phyloP scores from a whole-genome alignment of 768 basidiomycete species.

The Gloeostereum incarnatum region DNA sequence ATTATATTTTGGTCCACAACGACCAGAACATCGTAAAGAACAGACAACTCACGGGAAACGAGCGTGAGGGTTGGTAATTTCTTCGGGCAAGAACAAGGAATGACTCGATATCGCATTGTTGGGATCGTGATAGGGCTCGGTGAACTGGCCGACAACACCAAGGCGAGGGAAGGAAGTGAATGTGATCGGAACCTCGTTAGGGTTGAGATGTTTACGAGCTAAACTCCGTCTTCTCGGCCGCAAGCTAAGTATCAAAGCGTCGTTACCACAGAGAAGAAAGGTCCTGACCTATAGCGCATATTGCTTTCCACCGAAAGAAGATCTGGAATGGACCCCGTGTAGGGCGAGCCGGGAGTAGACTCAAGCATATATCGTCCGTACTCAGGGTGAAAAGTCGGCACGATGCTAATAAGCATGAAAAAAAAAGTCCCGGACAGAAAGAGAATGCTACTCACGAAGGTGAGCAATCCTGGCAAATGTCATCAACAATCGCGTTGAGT shows the following conservation, averaged over 20 bases:
- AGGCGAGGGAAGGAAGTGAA: constrained; percentile 93
- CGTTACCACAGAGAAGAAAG: not conserved
- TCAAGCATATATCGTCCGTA: constrained; percentile 99
- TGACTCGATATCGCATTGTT: constrained; percentile 75
- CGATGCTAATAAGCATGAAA: constrained; percentile 37
- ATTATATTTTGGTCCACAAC: constrained; percentile 10
- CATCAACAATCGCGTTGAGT: constrained; percentile 56
- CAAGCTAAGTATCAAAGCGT: not conserved
- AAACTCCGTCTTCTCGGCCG: constrained; percentile 59
- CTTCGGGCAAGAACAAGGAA: constrained; percentile 89
- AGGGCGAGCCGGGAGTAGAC: constrained; percentile 93
- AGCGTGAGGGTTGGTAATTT: constrained; percentile 95
- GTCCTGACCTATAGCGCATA: constrained; percentile 81
- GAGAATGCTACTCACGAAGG: constrained; percentile 38
- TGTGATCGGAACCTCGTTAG: constrained; percentile 85
- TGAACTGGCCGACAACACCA: constrained; percentile 83
- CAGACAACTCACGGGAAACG: constrained; percentile 98
- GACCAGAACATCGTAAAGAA: constrained; percentile 8
- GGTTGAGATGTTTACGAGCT: constrained; percentile 72
- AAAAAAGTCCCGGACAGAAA: not conserved
- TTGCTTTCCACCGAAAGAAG: constrained; percentile 86
- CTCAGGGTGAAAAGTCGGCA: constrained; percentile 95
- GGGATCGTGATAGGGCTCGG: constrained; percentile 81
- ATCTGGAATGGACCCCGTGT: constrained; percentile 80
- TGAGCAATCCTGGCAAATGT: constrained; percentile 51